These are phyloP conservation scores for Thalia dealbata DNA, from an alignment of 176 grass and related monocot species.

Conservation along the genomic window DNA sequence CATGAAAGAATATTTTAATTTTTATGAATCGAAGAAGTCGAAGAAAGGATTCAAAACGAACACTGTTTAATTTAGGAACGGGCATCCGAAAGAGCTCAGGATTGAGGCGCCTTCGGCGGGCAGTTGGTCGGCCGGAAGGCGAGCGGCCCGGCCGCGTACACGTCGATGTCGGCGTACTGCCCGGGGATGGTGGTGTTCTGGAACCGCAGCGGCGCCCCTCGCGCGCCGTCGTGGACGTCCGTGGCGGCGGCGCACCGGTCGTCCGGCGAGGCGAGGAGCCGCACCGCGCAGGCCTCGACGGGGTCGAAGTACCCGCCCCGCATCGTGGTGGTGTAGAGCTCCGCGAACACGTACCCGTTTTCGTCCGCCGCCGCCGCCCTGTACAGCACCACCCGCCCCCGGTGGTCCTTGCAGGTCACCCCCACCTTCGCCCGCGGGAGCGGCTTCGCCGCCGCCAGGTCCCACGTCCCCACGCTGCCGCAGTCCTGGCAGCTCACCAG, in stretches of 20 bases:
- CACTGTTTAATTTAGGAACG: no score
- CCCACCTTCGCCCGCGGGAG: slow-evolving; percentile 37
- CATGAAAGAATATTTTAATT: no score
- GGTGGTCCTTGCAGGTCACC: slow-evolving; percentile 57
- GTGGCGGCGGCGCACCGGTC: slow-evolving; percentile 34
- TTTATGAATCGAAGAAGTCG: no score
- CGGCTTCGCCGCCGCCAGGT: slow-evolving; percentile 29
- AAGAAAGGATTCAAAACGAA: no score
- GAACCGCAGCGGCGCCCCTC: slow-evolving; percentile 33
- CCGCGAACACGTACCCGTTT: slow-evolving; percentile 44
- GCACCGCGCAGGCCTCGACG: slow-evolving; percentile 44
- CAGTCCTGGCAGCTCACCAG: slow-evolving; percentile 60
- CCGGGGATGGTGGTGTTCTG: slow-evolving; percentile 34
- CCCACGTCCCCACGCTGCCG: slow-evolving; percentile 22
- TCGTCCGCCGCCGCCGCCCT: slow-evolving; percentile 8
- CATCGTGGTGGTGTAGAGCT: slow-evolving; percentile 20
- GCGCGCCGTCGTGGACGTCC: slow-evolving; percentile 46
- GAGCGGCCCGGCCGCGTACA: slow-evolving; percentile 36
- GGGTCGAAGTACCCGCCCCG: slow-evolving; percentile 23
- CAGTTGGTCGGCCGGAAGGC: slow-evolving; percentile 45
- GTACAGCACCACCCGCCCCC: slow-evolving; percentile 39
- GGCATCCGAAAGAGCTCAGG: neutral
- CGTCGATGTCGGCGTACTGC: slow-evolving; percentile 13
- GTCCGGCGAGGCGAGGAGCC: slow-evolving; percentile 54
- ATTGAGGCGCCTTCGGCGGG: slow-evolving; percentile 5